A percentile compares a stretch with the other conserved stretches of the same genome.
Conservation (phyloP, 768 basidiomycete species). For the Lentinula guzmanii region DNA sequence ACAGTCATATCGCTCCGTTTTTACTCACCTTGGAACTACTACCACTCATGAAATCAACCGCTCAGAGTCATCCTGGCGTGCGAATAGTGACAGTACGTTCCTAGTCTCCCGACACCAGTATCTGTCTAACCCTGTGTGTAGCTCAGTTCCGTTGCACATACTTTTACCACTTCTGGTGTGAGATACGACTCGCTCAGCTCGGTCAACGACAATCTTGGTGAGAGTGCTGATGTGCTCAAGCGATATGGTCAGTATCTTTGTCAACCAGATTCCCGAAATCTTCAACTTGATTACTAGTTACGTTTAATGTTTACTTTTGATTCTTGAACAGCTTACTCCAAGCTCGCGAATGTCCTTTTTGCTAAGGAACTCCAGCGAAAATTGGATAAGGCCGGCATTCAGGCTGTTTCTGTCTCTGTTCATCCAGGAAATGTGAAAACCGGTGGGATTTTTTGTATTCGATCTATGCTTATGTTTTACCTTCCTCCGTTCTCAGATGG, state of each 20-base stretch:
- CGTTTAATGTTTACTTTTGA: too few species aligned
- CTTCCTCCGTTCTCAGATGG: background rate
- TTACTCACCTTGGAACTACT: too few species aligned
- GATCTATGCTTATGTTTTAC: too few species aligned
- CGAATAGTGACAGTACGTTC: too few species aligned
- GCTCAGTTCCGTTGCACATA: background rate
- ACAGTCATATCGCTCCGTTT: too few species aligned
- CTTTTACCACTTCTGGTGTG: background rate
- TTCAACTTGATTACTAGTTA: constrained; percentile 16
- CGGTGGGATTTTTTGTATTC: constrained; percentile 12
- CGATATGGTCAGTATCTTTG: background rate
- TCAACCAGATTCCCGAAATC: too few species aligned
- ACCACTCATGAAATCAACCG: too few species aligned
- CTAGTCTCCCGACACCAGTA: too few species aligned
- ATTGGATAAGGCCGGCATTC: constrained; percentile 27
- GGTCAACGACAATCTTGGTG: constrained; percentile 4
- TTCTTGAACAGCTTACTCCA: constrained; percentile 34
- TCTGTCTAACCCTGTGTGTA: too few species aligned
- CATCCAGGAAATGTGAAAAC: constrained; percentile 38
- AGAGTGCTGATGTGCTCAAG: background rate
- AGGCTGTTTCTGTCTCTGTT: constrained; percentile 31
- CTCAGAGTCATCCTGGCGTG: too few species aligned
- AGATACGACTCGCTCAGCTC: background rate
- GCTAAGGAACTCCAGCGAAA: constrained; percentile 43
- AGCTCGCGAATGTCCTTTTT: constrained; percentile 45